Conservation (phyloP, 2,329 filamentous ascomycete genomes). For the Aspergillus hortae region DNA sequence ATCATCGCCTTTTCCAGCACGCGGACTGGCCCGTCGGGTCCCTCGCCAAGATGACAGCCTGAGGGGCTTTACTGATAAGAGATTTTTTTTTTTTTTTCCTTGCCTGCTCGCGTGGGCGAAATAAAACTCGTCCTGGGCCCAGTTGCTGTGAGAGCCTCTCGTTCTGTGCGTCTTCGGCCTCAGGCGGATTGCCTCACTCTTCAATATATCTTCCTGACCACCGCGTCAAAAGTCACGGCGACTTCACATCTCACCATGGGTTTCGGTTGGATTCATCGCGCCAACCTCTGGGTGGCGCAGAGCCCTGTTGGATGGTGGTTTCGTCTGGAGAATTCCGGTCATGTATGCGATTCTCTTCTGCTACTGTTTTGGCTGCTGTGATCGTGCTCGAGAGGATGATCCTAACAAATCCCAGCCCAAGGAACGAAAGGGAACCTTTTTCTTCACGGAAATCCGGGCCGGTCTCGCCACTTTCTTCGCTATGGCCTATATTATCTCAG, state of each 20-base stretch:
- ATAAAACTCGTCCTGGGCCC: neutral
- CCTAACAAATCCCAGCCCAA: constrained; percentile 47
- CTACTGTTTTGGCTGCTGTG: neutral
- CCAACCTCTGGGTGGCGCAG: constrained; percentile 51
- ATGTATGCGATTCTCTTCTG: constrained; percentile 55
- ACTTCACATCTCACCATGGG: constrained; percentile 10
- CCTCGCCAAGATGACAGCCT: constrained; percentile 4
- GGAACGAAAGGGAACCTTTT: constrained; percentile 70
- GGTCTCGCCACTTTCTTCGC: constrained; percentile 76
- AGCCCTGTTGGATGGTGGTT: constrained; percentile 70
- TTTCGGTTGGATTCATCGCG: constrained; percentile 21
- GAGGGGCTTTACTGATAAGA: constrained; percentile 11
- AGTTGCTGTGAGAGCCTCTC: neutral
- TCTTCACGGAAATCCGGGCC: constrained; percentile 80
- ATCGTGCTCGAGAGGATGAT: neutral
- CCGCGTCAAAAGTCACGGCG: neutral
- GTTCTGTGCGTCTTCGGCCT: neutral
- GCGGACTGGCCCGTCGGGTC: constrained; percentile 1
- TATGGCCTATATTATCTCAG: constrained; percentile 77
- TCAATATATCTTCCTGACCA: neutral
- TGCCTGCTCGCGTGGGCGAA: constrained; percentile 3
- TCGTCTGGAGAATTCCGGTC: constrained; percentile 74
- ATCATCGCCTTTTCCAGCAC: neutral
- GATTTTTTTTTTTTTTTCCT: constrained; percentile 9
- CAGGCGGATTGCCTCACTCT: constrained; percentile 1